Base-by-base conservation (phyloP, 768 basidiomycete species). In the Suillus lakei region DNA sequence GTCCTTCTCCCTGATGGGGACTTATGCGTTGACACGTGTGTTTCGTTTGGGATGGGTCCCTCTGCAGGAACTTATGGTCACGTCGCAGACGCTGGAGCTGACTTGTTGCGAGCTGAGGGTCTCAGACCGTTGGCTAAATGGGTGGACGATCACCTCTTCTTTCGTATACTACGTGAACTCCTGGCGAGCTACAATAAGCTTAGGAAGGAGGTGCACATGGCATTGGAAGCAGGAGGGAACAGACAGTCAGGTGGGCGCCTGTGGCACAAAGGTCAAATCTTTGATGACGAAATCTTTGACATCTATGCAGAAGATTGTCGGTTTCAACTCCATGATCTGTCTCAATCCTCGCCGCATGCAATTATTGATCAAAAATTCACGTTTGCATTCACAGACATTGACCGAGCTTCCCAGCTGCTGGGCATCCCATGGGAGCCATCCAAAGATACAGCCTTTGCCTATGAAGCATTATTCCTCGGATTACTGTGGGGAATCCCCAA, bases 151-250 rank as follows among this genome's bases (percentile, higher is more conserved):
- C 61, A 62, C 30, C n/a, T 62, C 1, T 32, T 46, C 30, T 10
- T 62, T 16, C 39, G 73, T 38, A 70, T 79, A 10, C 63, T 62
- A 54, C 12, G 69, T 69, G 56, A 71, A 5, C 44, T 69, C 61
- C 64, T 78, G 0, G 21, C 39, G 0, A 54, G 63, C 12, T 79
- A 74, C 68, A 82, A 82, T 59, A 6, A 5, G 4, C 15, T 15
- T 13, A 38, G 38, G 5, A 15, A 1, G 50, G 69, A n/a, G 2
- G 38, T 38, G 10, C 38, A 38, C 10, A 10, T 2, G 13, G 1
- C 16, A 15, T 2, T 16, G 39, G 39, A 2, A 9, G 12, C 12
- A 1, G 38, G 7, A 38, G 38, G 38, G 10, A 15, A 41, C 3
- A 15, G 15, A 4, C 39, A 41, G 16, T 5, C 39, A 0, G 16